Evolutionary conservation across 257 asterid genomes (phyloP), one percentile per base, ranked within the genome.

Genomic region (Catharanthus roseus): DNA sequence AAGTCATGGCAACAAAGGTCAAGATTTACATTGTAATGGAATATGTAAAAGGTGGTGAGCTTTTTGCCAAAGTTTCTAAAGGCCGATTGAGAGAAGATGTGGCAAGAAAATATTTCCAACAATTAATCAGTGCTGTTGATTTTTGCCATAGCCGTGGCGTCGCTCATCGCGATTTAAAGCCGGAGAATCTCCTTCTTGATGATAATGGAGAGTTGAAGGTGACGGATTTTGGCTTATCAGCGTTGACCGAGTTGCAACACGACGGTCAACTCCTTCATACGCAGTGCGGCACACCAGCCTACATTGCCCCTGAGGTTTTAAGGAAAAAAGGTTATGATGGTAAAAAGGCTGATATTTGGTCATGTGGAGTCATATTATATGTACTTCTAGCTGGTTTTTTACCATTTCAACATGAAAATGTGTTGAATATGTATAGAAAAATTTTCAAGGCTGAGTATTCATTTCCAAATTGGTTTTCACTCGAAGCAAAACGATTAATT

Each of bases 151-250:
- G 78, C 42, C 82, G 82, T 13, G 82, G 82, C 2, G 82, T 78
- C 24, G 74, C 56, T 65, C 78, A 73, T 49, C 78, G 82, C 2
- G 82, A 78, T 29, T 67, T 78, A 62, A 78, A 87, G 82, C 90
- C 89, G 23, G 90, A 87, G 72, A 87, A 87, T 51, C 85, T 87
- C 29, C 89, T 87, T 42, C 87, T 87, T 3, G 93, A 87, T 12
- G 90, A 87, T 79, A 75, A 84, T 34, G 86, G 39, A 34, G 78
- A 85, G 58, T 56, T 87, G 74, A 87, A 85, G 65, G 64, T 85
- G 41, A 82, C 89, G 9, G 90, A 87, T 72, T 87, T 87, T n/a
- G 90, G 93, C 10, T 56, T 87, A 70, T 85, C 89, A 2, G 89
- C 85, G 3, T 55, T 85, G 75, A 87, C 79, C 26, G 84, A 79